Percentiles rank a stretch among this genome's conserved stretches.
These are phyloP conservation scores for Saccharomyces kudriavzevii DNA, from an alignment of 805 yeast genomes.

Conservation along the genomic window DNA sequence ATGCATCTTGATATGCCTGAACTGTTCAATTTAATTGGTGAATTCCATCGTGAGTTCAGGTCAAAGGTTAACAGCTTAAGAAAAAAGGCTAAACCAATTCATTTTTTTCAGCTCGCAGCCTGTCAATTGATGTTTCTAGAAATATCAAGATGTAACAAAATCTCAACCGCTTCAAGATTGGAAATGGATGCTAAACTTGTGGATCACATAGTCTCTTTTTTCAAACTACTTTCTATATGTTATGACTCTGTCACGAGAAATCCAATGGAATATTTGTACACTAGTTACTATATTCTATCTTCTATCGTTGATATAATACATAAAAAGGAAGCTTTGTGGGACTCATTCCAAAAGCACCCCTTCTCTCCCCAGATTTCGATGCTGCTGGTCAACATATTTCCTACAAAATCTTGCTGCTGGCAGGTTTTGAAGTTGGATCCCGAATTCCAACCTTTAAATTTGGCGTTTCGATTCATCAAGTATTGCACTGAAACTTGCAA, in stretches of 20 bases:
- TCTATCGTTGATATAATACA: constrained; percentile 8
- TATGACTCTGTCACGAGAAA: constrained; percentile 1
- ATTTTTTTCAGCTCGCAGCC: constrained; percentile 24
- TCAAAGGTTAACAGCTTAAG: constrained; percentile 16
- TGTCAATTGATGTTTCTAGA: constrained; percentile 26
- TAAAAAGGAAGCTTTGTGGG: constrained; percentile 16
- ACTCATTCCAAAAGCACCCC: constrained; percentile 5
- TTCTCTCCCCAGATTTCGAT: constrained; percentile 14
- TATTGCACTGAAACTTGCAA: constrained; percentile 20
- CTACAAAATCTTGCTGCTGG: constrained; percentile 17
- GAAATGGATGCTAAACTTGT: constrained; percentile 17
- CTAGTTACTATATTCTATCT: constrained; percentile 17
- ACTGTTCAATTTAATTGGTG: constrained; percentile 13
- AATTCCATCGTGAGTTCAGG: constrained; percentile 23
- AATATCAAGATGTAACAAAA: constrained; percentile 16
- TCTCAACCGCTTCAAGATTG: constrained; percentile 6
- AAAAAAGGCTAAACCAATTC: constrained; percentile 26
- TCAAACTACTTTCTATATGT: constrained; percentile 19
- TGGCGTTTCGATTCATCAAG: constrained; percentile 13
- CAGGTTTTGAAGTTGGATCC: constrained; percentile 10
- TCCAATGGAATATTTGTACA: constrained; percentile 7
- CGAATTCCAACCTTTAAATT: constrained; percentile 6
- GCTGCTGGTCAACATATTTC: constrained; percentile 15
- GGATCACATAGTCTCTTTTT: constrained; percentile 23
- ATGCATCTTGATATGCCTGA: constrained; percentile 14